Evolutionary conservation across 2,329 filamentous ascomycete genomes (phyloP).

Genomic region (Sordariomycetes sp.): DNA sequence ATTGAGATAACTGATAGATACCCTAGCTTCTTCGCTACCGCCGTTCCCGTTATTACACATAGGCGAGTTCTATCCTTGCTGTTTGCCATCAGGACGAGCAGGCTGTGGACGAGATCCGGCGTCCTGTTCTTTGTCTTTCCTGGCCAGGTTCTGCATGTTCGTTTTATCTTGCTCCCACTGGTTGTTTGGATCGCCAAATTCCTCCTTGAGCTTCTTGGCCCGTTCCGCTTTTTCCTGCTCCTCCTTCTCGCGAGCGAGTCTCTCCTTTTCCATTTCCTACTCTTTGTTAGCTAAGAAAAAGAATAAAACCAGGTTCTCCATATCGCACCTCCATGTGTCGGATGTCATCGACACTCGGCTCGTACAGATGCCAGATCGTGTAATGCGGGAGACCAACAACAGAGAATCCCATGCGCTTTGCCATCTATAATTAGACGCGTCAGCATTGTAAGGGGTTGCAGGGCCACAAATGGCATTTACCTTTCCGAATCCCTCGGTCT

Average conservation of each 20-base stretch:
- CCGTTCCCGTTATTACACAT: neutral
- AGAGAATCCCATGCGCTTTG: constrained; percentile 87
- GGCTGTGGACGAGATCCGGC: neutral
- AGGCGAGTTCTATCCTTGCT: neutral
- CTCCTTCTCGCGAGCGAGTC: constrained; percentile 65
- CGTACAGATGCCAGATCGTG: constrained; percentile 98
- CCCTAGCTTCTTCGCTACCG: neutral
- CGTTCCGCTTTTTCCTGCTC: constrained; percentile 53
- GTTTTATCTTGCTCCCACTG: constrained; percentile 90
- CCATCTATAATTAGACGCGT: constrained; percentile 54
- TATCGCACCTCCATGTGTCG: constrained; percentile 74
- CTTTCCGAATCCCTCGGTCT: constrained; percentile 98
- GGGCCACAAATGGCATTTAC: constrained; percentile 30
- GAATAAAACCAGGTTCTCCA: neutral
- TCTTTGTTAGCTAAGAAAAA: neutral
- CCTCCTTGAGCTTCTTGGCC: constrained; percentile 64
- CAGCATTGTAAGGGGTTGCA: neutral
- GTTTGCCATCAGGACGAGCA: neutral
- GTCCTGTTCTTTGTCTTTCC: constrained; percentile 5
- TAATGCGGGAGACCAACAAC: constrained; percentile 95
- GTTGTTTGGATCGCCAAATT: constrained; percentile 61
- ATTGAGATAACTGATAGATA: neutral
- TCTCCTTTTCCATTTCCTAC: constrained; percentile 86
- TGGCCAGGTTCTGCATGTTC: constrained; percentile 53
- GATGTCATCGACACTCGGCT: constrained; percentile 95